These are phyloP conservation scores for Fomitopsis betulina DNA, from an alignment of 1,284 basidiomycete species.

Conservation along the genomic window DNA sequence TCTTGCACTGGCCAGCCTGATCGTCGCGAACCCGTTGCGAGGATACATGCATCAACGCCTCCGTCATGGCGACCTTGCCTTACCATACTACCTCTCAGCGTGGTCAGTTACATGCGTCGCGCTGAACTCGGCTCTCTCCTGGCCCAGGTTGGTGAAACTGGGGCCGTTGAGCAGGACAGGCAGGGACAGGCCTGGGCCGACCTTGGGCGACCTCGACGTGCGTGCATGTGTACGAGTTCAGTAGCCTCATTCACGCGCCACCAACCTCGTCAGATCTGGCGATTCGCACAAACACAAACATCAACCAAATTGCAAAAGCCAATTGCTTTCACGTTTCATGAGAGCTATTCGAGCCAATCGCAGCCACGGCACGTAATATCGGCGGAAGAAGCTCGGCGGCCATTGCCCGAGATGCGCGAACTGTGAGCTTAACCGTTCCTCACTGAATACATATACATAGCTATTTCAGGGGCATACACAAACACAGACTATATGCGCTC, in stretches of 20 bases:
- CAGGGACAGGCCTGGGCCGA: background rate
- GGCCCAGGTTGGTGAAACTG: no score
- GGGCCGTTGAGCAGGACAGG: background rate
- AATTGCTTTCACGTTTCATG: background rate
- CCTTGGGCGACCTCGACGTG: background rate
- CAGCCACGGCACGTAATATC: background rate
- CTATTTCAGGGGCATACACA: no score
- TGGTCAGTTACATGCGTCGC: no score
- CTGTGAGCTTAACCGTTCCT: no score
- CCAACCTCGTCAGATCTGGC: background rate
- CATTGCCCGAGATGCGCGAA: background rate
- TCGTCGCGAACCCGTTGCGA: background rate
- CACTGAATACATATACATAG: no score
- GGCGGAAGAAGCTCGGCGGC: background rate
- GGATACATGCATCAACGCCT: background rate
- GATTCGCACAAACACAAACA: background rate
- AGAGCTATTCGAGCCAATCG: background rate
- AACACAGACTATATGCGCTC: background rate
- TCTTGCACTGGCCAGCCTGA: background rate
- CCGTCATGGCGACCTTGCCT: background rate
- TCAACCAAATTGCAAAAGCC: background rate
- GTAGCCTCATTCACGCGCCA: slow-evolving; percentile 5
- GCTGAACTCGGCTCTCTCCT: no score
- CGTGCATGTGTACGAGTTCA: background rate
- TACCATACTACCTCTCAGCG: no score